phyloP scores from a whole-genome alignment of 208 protist genomes.

The Leishmania arabica region DNA sequence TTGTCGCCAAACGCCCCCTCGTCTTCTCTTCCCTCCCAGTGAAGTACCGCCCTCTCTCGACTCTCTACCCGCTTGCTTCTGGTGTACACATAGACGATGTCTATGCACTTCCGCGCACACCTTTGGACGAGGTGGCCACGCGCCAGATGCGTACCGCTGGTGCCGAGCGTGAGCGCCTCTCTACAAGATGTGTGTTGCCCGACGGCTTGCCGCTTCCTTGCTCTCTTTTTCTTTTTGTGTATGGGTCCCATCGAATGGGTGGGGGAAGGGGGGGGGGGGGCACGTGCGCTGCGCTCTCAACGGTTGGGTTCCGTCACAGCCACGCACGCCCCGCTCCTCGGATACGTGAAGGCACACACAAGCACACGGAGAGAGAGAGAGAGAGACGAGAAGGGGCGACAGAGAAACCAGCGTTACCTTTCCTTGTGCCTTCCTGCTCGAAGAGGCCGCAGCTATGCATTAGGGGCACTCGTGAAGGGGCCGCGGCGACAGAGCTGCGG shows the following conservation, averaged over 20 bases:
- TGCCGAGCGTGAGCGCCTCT: neutral
- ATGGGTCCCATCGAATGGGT: neutral
- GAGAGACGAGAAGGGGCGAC: neutral
- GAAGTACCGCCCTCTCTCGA: neutral
- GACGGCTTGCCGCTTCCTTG: neutral
- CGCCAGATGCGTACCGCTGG: neutral
- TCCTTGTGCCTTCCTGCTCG: neutral
- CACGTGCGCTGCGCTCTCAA: neutral
- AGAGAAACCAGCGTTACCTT: neutral
- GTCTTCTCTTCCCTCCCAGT: neutral
- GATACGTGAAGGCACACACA: neutral
- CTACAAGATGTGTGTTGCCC: neutral
- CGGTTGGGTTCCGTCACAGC: neutral
- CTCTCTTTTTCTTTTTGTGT: neutral
- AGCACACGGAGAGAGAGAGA: no score
- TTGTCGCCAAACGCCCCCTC: neutral
- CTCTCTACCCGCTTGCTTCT: neutral
- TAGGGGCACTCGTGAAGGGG: neutral
- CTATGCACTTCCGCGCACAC: neutral
- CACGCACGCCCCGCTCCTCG: neutral
- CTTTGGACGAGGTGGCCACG: neutral
- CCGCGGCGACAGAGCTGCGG: neutral
- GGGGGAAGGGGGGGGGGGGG: neutral
- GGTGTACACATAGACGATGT: neutral
- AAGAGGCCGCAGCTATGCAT: neutral